Evolutionary conservation across 1,139 yeast species (phyloP), one percentile per base, ranked within the genome.

Genomic region (Geotrichum histeridarum): DNA sequence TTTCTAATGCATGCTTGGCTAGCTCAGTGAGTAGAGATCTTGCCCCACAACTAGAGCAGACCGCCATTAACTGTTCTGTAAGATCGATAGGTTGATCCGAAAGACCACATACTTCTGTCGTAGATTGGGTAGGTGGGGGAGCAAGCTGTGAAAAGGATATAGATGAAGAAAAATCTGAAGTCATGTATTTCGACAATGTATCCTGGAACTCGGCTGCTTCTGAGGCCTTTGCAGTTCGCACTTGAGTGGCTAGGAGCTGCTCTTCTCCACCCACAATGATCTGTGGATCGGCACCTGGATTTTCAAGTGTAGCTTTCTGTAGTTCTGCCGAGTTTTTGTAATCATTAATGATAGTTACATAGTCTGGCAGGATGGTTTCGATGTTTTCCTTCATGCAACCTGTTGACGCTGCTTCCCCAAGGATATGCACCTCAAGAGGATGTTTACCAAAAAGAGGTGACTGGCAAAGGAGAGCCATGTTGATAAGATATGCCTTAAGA

Each of bases 351-450:
- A 48, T 32, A 12, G 35, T 8, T 1, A 48, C 45, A 15, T 32
- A 18, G 8, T 42, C 18, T 8, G 47, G 47, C 11, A 43, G 47
- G 38, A 15, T 32, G 11, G 14, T 22, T 9, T 8, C 8, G 8
- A 33, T 27, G 11, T 43, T 43, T 9, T 37, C 15, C 42, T 47
- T 47, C 1, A 14, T 32, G 18, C 14, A n/a, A 12, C 31, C 37
- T 8, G 37, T 27, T n/a, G 39, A 31, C 11, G 45, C 51, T 18
- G 38, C 32, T 18, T 48, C 43, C 31, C 45, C 48, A 15, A 51
- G 36, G 30, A 47, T 11, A 14, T 51, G 45, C 37, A 51, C 32
- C 17, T 51, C 48, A 4, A 51, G 31, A 1, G 54, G 54, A 32
- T 46, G 43, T 8, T 37, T 35, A 15, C 47, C 18, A 38, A 51